Evolutionary conservation across 352 stramenopile species (phyloP), one percentile per base, ranked within the genome.

Genomic region (Pythium oligandrum): DNA sequence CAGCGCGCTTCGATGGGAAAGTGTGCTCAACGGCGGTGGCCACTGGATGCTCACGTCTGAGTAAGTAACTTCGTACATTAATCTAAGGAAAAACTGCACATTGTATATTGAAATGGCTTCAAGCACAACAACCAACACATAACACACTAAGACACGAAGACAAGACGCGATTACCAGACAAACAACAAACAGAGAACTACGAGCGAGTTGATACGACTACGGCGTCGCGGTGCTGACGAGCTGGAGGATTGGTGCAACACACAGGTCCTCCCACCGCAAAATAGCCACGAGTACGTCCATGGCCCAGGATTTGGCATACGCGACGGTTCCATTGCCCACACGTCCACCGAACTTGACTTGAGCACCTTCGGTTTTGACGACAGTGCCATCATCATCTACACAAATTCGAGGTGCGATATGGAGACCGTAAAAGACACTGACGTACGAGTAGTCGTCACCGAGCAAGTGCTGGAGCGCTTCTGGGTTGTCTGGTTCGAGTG

Each of bases 231-330:
- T 26, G 17, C 26, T 58, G 1, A 44, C 39, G 36, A 63, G 54
- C 40, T 56, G 59, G 38, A 59, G 50, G 10, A 67, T 40, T n/a
- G 54, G 59, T 3, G 48, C 59, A 10, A 67, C 53, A 11, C 59
- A 67, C 48, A 45, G 36, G 44, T 17, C 58, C 36, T 69, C 61
- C 61, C 61, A 69, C 44, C 61, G 55, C 17, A 69, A 30, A 44
- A 61, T 69, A 4, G 57, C 47, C 31, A 64, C 38, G 30, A 69
- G 57, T 2, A 64, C 34, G 11, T 69, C 53, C 34, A 62, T 64
- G 4, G 61, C 59, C 44, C 46, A 64, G 39, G 56, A 56, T 32
- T 44, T 64, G 6, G 54, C 61, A 48, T 69, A 69, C 40, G 44
- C 31, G 26, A 48, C 55, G 3, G 61, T 62, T 42, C 61, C 61